Base-by-base conservation (phyloP, 2,329 filamentous ascomycete genomes). In the Chaetothyriales sp. region DNA sequence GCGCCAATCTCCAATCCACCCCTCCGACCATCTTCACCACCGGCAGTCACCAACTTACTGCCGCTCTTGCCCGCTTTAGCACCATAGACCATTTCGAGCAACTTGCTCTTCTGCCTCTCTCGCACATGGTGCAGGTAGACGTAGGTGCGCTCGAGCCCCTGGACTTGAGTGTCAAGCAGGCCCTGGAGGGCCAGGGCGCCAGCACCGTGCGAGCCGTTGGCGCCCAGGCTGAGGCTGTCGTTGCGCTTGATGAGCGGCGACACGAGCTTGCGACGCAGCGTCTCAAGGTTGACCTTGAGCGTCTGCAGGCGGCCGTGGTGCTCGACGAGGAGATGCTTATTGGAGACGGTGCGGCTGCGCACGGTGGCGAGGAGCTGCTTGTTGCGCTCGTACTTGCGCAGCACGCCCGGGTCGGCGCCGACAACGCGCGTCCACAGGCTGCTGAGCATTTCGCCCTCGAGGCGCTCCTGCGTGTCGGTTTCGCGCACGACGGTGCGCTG, bases 301-400 rank as follows among this genome's bases (percentile, higher is more conserved):
- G 84, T 85, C 50, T 92, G 75, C 43, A 97, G 77, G 56, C 86
- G 84, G 54, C 85, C 81, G 62, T 94, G 92, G 67, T 95, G 89
- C 61, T 89, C 85, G 58, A 92, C 81, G 7, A 97, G 77, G 37
- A 94, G 77, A 57, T 82, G 80, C 69, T 95, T 95, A 71, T 95
- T 94, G 55, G 81, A 79, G 20, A 95, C 81, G 1, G 89, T 95
- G 62, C 85, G 85, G 53, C 84, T 80, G 56, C 89, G 82, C 52
- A 97, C 84, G 58, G 83, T 84, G 48, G 77, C 78, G 20, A 97
- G 78, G 0, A 95, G 75, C 48, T 81, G 76, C 56, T 84, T 83
- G 73, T 97, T 97, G 69, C 86, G 87, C 66, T 95, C 88, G 68
- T 89, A 95, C 67, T 95, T 95, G 64, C 81, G 79, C n/a, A 95